Conservation (phyloP, 2,329 filamentous ascomycete genomes). For the Laburnicola sp. region DNA sequence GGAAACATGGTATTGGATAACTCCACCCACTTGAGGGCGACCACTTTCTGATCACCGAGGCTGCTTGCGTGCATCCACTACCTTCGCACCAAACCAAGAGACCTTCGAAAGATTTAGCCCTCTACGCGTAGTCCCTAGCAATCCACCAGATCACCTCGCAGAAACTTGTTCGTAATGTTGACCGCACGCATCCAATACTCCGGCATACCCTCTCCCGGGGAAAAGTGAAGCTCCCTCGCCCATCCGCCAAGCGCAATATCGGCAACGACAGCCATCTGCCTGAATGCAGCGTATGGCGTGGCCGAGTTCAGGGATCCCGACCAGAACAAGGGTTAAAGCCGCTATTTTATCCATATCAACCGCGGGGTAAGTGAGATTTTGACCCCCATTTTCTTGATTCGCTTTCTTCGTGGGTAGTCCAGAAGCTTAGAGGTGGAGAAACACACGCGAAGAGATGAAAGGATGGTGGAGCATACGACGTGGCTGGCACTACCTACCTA, state of each 20-base stretch:
- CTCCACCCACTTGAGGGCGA: background rate
- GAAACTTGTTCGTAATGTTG: background rate
- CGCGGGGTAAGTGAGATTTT: slow-evolving; percentile 22
- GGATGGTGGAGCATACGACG: background rate
- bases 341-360: slow-evolving; percentile 40
- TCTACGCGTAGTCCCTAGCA: background rate
- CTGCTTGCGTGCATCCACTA: background rate
- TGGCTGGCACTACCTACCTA: background rate
- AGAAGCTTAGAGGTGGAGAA: background rate
- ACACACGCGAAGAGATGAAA: background rate
- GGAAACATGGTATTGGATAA: background rate
- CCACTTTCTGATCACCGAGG: background rate
- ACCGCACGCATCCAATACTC: slow-evolving; percentile 12
- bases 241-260: background rate
- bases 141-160: background rate
- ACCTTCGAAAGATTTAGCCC: background rate
- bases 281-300: slow-evolving; percentile 9
- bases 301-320: slow-evolving; percentile 3
- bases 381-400: background rate
- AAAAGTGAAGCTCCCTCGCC: slow-evolving; percentile 10
- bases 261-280: background rate
- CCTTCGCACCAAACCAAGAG: background rate
- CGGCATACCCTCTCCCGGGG: slow-evolving; percentile 12
- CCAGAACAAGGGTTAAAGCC: background rate
- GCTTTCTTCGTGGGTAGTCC: background rate